A percentile compares a stretch with the other conserved stretches of the same genome.
These are phyloP conservation scores for Mantamonas sphyraenae DNA, from an alignment of 78 protist genomes.

Conservation along the genomic window DNA sequence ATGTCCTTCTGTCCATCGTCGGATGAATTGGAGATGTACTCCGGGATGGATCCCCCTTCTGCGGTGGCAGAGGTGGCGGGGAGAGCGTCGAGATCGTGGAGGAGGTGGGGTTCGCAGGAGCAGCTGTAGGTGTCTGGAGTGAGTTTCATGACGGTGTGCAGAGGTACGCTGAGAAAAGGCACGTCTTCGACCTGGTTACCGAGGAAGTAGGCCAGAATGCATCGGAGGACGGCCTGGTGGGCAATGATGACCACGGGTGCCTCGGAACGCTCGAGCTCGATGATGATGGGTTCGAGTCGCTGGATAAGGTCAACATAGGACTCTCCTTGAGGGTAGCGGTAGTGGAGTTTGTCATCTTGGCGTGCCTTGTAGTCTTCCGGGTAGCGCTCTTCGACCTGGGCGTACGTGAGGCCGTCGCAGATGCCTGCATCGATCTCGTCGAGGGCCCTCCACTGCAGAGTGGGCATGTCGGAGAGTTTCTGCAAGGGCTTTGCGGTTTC, in stretches of 20 bases:
- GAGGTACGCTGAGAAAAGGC: slow-evolving; percentile 53
- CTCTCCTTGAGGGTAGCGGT: slow-evolving; percentile 90
- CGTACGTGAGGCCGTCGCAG: slow-evolving; percentile 89
- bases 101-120: too few species aligned
- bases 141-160: slow-evolving; percentile 70
- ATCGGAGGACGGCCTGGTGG: slow-evolving; percentile 85
- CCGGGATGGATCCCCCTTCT: too few species aligned
- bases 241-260: slow-evolving; percentile 60
- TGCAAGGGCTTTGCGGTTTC: not conserved
- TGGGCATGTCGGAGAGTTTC: not conserved
- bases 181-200: slow-evolving; percentile 49
- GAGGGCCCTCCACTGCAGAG: slow-evolving; percentile 52
- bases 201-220: slow-evolving; percentile 61
- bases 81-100: too few species aligned
- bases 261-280: slow-evolving; percentile 73
- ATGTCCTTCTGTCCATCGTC: too few species aligned
- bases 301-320: slow-evolving; percentile 69
- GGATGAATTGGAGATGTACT: too few species aligned
- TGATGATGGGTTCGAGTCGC: slow-evolving; percentile 76
- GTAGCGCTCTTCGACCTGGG: slow-evolving; percentile 43
- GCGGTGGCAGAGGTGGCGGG: too few species aligned
- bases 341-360: slow-evolving; percentile 52
- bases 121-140: slow-evolving; percentile 54
- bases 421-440: slow-evolving; percentile 89
- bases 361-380: slow-evolving; percentile 67